These are phyloP conservation scores for Potentilla sterilis DNA, from an alignment of 306 rosid genomes.

Conservation along the genomic window DNA sequence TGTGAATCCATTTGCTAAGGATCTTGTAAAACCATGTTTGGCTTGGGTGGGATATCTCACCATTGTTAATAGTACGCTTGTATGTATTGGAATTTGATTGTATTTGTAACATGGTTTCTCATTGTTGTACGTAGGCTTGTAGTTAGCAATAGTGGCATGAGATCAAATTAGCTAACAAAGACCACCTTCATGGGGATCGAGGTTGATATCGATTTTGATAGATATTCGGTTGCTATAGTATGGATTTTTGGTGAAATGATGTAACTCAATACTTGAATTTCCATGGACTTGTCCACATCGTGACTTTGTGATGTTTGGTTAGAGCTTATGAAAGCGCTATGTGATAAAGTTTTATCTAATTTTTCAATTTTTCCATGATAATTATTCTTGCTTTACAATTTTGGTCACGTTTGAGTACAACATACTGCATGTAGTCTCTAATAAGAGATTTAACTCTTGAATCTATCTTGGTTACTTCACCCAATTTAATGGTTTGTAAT, in stretches of 20 bases:
- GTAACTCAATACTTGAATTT: background rate
- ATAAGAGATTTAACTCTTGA: too few relatives aligned
- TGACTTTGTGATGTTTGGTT: background rate
- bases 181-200: background rate
- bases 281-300: background rate
- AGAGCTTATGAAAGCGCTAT: background rate
- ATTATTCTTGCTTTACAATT: too few relatives aligned
- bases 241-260: background rate
- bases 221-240: background rate
- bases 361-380: background rate
- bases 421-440: too few relatives aligned
- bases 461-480: too few relatives aligned
- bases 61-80: conserved; percentile 32
- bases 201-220: background rate
- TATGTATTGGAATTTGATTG: conserved; percentile 21
- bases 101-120: background rate
- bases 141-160: background rate
- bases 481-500: too few relatives aligned
- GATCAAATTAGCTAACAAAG: background rate
- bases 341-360: background rate
- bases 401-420: too few relatives aligned
- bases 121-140: background rate
- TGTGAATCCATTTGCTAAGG: conserved; percentile 56
- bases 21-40: conserved; percentile 53
- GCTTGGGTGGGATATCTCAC: conserved; percentile 42